A percentile compares a stretch with the other conserved stretches of the same genome.
Conservation (phyloP, 768 basidiomycete species). For the Phanerochaete carnosa region DNA sequence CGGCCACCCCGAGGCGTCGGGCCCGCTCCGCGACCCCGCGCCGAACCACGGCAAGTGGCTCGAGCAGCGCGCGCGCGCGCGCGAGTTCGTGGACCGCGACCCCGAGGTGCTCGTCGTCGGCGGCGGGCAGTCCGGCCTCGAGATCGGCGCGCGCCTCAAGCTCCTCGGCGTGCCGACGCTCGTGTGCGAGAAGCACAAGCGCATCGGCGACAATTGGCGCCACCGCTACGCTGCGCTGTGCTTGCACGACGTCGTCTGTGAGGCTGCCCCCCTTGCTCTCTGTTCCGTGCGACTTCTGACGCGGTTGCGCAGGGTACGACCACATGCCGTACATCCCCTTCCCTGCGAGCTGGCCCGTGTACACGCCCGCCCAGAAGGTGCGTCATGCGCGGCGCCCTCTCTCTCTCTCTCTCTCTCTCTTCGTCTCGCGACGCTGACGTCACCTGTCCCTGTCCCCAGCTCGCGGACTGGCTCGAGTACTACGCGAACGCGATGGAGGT, state of each 20-base stretch:
- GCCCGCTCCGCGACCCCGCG: constrained; percentile 28
- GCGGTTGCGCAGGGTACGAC: constrained; percentile 34
- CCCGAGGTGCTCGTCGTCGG: constrained; percentile 53
- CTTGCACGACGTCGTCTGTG: constrained; percentile 66
- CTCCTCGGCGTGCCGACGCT: constrained; percentile 44
- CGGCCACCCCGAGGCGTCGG: constrained; percentile 40
- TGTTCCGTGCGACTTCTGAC: not conserved
- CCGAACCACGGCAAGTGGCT: constrained; percentile 42
- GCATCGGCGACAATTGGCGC: constrained; percentile 66
- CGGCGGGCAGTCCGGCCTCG: constrained; percentile 52
- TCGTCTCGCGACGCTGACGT: not conserved
- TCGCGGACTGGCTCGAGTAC: constrained; percentile 11
- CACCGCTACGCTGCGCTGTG: constrained; percentile 64
- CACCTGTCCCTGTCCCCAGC: not conserved
- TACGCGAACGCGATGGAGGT: constrained; percentile 32
- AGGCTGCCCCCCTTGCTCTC: constrained; percentile 19
- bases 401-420: not conserved
- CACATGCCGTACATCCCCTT: constrained; percentile 51
- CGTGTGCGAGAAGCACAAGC: constrained; percentile 58
- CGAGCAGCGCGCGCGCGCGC: constrained; percentile 32
- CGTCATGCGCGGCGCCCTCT: not conserved
- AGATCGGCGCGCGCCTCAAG: constrained; percentile 58
- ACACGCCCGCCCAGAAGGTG: constrained; percentile 1
- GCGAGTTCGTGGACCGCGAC: constrained; percentile 39
- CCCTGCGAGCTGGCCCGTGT: not conserved